phyloP scores from a whole-genome alignment of 1,284 basidiomycete genomes.

The Somion occarium region DNA sequence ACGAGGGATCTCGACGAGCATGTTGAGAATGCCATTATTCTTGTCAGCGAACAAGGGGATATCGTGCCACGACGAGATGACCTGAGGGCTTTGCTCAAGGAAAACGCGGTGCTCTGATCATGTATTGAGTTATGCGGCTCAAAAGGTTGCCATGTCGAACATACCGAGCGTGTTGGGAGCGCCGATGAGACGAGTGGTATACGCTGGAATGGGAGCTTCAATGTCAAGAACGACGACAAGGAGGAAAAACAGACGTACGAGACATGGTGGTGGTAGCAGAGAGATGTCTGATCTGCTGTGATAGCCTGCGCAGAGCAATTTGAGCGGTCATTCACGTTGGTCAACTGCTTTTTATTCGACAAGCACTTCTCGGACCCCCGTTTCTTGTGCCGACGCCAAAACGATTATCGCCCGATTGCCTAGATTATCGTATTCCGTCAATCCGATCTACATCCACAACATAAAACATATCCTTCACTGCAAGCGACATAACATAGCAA shows the following conservation, averaged over 20 bases:
- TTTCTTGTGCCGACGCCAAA: no score
- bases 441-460: no score
- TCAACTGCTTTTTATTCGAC: background rate
- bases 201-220: constrained; percentile 41
- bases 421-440: no score
- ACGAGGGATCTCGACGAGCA: constrained; percentile 97
- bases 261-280: constrained; percentile 50
- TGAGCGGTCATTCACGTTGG: constrained; percentile 20
- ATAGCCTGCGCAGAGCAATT: constrained; percentile 42
- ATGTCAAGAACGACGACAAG: constrained; percentile 6
- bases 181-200: constrained; percentile 75
- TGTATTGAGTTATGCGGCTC: constrained; percentile 5
- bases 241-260: constrained; percentile 38
- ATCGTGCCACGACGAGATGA: constrained; percentile 93
- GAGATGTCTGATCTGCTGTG: constrained; percentile 55
- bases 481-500: background rate
- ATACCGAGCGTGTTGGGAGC: constrained; percentile 91
- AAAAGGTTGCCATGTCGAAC: constrained; percentile 21
- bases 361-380: constrained; percentile 1
- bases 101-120: constrained; percentile 86
- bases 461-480: background rate
- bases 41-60: constrained; percentile 95
- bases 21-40: constrained; percentile 92
- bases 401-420: constrained; percentile 12
- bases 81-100: constrained; percentile 84